Base-by-base conservation (phyloP, 441 rosid genomes). In the Jatropha multifida region DNA sequence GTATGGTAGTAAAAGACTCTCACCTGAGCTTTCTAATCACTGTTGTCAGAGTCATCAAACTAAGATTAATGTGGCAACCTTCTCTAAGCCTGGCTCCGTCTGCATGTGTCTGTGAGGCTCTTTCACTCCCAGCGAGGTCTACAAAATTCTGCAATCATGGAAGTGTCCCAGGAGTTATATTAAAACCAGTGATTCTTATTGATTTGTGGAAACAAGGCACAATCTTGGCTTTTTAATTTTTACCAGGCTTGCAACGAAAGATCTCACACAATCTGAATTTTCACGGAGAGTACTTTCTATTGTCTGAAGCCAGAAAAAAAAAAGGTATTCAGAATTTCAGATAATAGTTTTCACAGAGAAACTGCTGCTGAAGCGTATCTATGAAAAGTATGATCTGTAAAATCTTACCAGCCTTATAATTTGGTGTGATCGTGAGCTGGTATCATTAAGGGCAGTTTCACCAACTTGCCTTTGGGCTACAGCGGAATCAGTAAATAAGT, bases 401-500 rank as follows among this genome's bases (percentile, higher is more conserved):
- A 54, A 79, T 76, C 81, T 74, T 78, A 94, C 99, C 94, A 96
- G 92, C 82, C 97, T 89, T 81, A 94, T 91, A 62, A 96, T 96
- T 83, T 94, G 98, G 85, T 96, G 99, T 71, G 99, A 96, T 80
- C 99, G 81, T 5, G 98, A 96, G 76, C 99, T 94, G 23, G 90
- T 89, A 83, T 96, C 98, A 82, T 96, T 96, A 79, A 96, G 86
- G 71, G 97, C 96, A 70, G 99, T 96, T 84, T 96, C 98, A 73
- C 99, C 99, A 81, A 94, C 99, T 90, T 94, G 98, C 79, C 99
- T 91, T 89, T 96, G 99, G 75, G 99, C 99, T 96, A 76, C 79
- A 81, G 59, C 66, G 75, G 41, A 63, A 78, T 20, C 48, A 62
- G 66, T 73, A 49, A 32, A 44, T 72, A 54, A 60, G 44, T 78